Percentiles rank a stretch among this genome's conserved stretches.
These are phyloP conservation scores for Mycosphaerelloides madeirae DNA, from an alignment of 2,329 filamentous ascomycete genomes.

Conservation along the genomic window DNA sequence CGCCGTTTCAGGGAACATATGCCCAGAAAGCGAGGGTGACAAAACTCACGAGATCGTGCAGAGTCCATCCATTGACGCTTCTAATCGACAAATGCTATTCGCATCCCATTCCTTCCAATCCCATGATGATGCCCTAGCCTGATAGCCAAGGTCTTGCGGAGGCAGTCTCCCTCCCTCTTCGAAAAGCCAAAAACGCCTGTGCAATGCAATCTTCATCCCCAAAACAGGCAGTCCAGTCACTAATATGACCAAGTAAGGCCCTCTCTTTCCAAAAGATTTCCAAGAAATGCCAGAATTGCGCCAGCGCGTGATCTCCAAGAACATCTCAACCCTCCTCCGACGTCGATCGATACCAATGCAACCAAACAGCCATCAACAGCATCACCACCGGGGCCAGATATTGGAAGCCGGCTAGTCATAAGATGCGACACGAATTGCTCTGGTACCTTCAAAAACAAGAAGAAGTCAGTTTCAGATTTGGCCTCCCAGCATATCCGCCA, in stretches of 20 bases:
- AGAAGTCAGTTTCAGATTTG: constrained; percentile 4
- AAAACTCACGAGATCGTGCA: too few species aligned
- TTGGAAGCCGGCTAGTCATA: constrained; percentile 35
- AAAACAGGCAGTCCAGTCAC: background rate
- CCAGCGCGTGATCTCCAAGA: constrained; percentile 11
- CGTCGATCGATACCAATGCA: constrained; percentile 19
- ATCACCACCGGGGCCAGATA: constrained; percentile 28
- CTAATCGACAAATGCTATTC: too few species aligned
- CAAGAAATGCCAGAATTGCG: too few species aligned
- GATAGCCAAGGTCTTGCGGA: too few species aligned
- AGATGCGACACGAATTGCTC: constrained; percentile 37
- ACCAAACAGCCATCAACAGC: constrained; percentile 25
- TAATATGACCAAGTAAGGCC: too few species aligned
- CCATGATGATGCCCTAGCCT: too few species aligned
- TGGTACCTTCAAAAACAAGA: constrained; percentile 31
- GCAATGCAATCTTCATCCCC: constrained; percentile 1
- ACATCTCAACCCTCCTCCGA: background rate
- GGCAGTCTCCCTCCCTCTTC: too few species aligned
- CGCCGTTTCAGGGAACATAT: too few species aligned
- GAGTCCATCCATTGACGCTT: too few species aligned
- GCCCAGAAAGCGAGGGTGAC: too few species aligned
- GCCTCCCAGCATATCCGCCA: background rate
- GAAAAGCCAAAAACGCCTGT: background rate
- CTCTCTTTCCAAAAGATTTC: background rate
- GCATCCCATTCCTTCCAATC: too few species aligned